Evolutionary conservation across 2,329 filamentous ascomycete species (phyloP).

Genomic region (Coniochaeta sp.): DNA sequence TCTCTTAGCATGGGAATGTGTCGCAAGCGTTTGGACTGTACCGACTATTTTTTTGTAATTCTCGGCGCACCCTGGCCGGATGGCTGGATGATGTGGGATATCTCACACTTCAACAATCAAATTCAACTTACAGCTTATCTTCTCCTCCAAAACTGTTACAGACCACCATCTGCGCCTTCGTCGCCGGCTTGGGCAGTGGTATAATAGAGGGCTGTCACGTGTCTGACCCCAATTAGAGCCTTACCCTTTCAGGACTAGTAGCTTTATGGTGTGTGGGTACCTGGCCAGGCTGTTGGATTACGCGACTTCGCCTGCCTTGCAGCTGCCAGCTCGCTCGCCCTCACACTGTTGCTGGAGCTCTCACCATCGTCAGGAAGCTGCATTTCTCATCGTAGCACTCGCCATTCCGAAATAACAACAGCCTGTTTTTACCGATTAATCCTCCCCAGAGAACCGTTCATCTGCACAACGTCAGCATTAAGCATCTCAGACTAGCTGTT

Average conservation of each 20-base stretch:
- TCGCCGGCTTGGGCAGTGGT: no score
- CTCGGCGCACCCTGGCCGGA: background rate
- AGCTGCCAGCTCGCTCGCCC: no score
- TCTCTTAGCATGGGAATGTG: background rate
- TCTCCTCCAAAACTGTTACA: no score
- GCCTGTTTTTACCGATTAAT: background rate
- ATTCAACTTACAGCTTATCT: no score
- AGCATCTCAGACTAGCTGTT: background rate
- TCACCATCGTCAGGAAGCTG: background rate
- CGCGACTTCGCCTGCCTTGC: constrained; percentile 10
- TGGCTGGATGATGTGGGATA: background rate
- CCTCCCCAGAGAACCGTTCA: background rate
- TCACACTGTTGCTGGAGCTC: constrained; percentile 1
- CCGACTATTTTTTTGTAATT: background rate
- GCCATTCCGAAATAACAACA: background rate
- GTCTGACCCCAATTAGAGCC: background rate
- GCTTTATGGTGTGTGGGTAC: background rate
- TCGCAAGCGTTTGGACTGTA: background rate
- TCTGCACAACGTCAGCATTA: background rate
- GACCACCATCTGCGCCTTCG: no score
- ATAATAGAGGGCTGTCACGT: background rate
- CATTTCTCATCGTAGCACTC: background rate
- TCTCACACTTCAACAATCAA: no score
- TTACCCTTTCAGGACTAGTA: background rate
- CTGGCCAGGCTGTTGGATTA: constrained; percentile 5